Evolutionary conservation across 139 green algal species (phyloP), one percentile per base, ranked within the genome.

Genomic region (Chlamydomonas sp.): DNA sequence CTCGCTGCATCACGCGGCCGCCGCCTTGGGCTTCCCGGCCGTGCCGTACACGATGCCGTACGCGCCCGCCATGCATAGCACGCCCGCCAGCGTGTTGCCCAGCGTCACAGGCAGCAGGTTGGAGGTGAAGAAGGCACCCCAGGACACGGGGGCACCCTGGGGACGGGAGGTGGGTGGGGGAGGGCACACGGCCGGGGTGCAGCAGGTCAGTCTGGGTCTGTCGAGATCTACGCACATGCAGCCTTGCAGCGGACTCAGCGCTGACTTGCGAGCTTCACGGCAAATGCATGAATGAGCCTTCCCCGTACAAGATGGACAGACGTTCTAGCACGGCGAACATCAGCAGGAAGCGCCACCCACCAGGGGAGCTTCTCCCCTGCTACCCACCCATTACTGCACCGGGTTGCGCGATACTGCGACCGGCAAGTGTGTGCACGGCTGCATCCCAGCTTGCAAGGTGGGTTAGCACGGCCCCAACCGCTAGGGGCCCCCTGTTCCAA

Each of bases 101-200:
- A 99, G 87, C 0, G 96, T 98, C 2, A 99, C 97, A 7, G 97
- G 97, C 61, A 99, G 88, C 75, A 99, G 91, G 91, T 98, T 99
- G 77, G 88, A 89, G 17, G 88, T 67, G 5, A 97, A 18, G 90
- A 99, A 97, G n/a, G 96, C 57, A 16, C 57, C 66, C 62, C 93
- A 91, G 61, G 92, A 96, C 58, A 99, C 91, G 68, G 91, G 75
- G 5, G 96, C 95, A 69, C 95, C 96, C 68, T 89, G 63, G 31
- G 2, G 80, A 49, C 31, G 31, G 31, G 31, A 49, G 31, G 31
- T 49, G 63, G 9, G 15, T 16, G 73, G 49, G 49, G 3, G 12
- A 78, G 87, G 67, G 61, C 16, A 8, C 10, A 75, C n/a, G 74
- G 63, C 14, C 8, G 61, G 58, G 72, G 31, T 3, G 60, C 7